These are phyloP conservation scores for Corchorus capsularis DNA, from an alignment of 345 rosid genomes.

Conservation along the genomic window DNA sequence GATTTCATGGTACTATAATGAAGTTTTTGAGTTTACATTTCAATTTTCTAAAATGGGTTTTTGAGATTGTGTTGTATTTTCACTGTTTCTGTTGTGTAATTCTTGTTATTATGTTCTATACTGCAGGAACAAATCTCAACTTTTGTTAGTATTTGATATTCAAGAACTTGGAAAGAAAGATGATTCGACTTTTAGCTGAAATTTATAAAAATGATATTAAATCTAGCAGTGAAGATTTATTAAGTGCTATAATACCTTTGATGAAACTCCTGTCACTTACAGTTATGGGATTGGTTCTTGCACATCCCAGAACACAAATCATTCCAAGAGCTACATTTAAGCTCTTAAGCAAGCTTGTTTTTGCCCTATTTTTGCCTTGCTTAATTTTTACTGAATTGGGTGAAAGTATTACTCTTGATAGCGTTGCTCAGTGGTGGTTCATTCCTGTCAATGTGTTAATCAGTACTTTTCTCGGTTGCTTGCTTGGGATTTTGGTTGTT, in stretches of 20 bases:
- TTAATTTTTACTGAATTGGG: constrained; percentile 88
- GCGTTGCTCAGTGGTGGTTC: constrained; percentile 77
- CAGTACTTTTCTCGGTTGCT: constrained; percentile 62
- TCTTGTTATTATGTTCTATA: constrained; percentile 1
- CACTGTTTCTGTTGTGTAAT: not conserved
- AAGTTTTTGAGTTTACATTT: not conserved
- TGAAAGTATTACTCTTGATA: constrained; percentile 62
- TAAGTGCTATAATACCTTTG: constrained; percentile 65
- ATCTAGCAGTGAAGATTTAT: constrained; percentile 43
- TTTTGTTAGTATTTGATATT: not conserved
- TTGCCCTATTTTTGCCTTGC: constrained; percentile 90
- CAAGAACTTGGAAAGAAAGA: constrained; percentile 21
- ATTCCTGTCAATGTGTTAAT: constrained; percentile 84
- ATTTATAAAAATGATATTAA: constrained; percentile 26
- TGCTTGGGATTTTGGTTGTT: constrained; percentile 75
- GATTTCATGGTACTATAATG: not conserved
- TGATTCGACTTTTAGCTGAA: constrained; percentile 25
- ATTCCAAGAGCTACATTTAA: constrained; percentile 73
- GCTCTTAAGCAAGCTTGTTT: constrained; percentile 91
- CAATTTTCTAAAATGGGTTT: not conserved
- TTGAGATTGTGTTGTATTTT: constrained; percentile 2
- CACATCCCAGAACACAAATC: constrained; percentile 60
- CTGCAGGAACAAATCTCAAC: constrained; percentile 17
- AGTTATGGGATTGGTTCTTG: constrained; percentile 77
- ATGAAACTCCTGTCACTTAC: constrained; percentile 77